phyloP scores from a whole-genome alignment of 768 basidiomycete genomes.

The Naganishia vishniacii region DNA sequence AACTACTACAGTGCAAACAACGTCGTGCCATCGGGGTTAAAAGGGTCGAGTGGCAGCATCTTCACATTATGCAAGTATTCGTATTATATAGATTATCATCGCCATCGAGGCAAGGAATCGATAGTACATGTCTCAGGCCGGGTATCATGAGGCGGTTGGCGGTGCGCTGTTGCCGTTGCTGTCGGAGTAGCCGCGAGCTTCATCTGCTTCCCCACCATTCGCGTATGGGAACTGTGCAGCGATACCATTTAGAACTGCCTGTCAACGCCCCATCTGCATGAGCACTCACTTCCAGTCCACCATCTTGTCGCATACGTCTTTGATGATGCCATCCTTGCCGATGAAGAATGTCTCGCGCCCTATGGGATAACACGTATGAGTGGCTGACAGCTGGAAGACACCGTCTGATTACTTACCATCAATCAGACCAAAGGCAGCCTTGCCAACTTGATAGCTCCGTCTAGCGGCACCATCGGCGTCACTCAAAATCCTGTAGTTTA shows the following conservation, averaged over 20 bases:
- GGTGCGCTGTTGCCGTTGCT: constrained; percentile 3
- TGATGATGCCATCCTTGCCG: constrained; percentile 63
- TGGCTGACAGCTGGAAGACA: too few species aligned
- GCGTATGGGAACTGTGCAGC: constrained; percentile 15
- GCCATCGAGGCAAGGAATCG: background rate
- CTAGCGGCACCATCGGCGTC: constrained; percentile 62
- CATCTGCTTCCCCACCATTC: constrained; percentile 17
- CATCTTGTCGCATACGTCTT: constrained; percentile 51
- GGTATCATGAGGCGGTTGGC: background rate
- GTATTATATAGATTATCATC: background rate
- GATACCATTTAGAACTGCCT: too few species aligned
- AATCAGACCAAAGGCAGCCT: constrained; percentile 62
- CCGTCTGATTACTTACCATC: constrained; percentile 49
- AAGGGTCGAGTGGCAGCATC: too few species aligned
- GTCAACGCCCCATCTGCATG: too few species aligned
- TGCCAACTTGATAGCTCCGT: constrained; percentile 63
- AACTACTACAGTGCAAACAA: too few species aligned
- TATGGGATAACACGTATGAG: constrained; percentile 43
- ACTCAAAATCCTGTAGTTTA: constrained; percentile 66
- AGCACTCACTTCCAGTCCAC: constrained; percentile 26
- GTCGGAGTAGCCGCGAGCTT: constrained; percentile 15
- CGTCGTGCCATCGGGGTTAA: too few species aligned
- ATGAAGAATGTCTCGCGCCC: constrained; percentile 69
- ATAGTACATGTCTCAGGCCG: background rate
- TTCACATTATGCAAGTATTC: too few species aligned